Evolutionary conservation across 2,329 filamentous ascomycete genomes (phyloP).

Genomic region (Fonsecaea nubica): DNA sequence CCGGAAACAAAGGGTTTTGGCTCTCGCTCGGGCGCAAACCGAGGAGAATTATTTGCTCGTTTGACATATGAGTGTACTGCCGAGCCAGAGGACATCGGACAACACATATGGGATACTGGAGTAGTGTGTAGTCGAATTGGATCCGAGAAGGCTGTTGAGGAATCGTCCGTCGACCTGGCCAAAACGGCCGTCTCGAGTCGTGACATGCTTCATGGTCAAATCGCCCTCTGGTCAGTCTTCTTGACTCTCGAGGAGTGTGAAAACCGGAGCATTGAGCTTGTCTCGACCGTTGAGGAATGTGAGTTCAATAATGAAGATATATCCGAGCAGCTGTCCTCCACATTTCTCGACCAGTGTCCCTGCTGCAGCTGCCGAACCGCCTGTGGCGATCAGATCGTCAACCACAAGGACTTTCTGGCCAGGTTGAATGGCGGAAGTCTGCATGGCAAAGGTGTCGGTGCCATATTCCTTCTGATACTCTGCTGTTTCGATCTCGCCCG

Average conservation of each 20-base stretch:
- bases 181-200: neutral
- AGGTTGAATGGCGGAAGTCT: slow-evolving; percentile 79
- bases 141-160: neutral
- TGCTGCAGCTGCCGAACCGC: slow-evolving; percentile 88
- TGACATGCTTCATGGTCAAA: neutral
- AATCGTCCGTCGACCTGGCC: neutral
- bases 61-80: neutral
- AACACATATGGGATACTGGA: neutral
- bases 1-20: neutral
- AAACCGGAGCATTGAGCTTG: slow-evolving; percentile 82
- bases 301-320: slow-evolving; percentile 94
- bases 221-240: slow-evolving; percentile 17
- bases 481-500: slow-evolving; percentile 84
- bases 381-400: slow-evolving; percentile 98
- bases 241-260: slow-evolving; percentile 78
- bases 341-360: slow-evolving; percentile 85
- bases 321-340: slow-evolving; percentile 84
- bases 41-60: neutral
- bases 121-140: neutral
- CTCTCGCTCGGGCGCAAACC: neutral
- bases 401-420: slow-evolving; percentile 92
- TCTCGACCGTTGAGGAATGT: slow-evolving; percentile 89
- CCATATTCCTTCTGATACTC: slow-evolving; percentile 96
- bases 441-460: slow-evolving; percentile 94
- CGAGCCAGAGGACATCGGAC: neutral